Evolutionary conservation across 2,329 filamentous ascomycete species (phyloP).

Genomic region (Arthrocladium fulminans): DNA sequence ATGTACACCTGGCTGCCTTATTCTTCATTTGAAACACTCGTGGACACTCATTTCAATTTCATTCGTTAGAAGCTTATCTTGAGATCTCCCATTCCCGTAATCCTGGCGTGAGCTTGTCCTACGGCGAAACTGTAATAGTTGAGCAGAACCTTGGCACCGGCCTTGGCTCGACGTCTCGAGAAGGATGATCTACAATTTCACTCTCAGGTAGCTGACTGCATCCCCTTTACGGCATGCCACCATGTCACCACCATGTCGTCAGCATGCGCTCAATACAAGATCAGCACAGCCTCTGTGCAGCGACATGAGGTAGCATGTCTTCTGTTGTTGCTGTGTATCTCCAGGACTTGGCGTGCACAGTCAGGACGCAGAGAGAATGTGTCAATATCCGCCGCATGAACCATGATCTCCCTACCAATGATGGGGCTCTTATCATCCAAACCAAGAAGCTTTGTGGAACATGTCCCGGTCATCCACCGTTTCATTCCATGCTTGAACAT

Average conservation of each 20-base stretch:
- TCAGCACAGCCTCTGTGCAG: not conserved
- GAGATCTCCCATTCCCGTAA: not conserved
- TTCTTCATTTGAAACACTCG: not conserved
- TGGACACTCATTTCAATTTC: not conserved
- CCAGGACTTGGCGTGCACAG: not conserved
- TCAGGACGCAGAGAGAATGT: not conserved
- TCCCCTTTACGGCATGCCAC: not conserved
- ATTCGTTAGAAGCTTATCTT: conserved; percentile 7
- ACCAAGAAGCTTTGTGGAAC: conserved; percentile 4
- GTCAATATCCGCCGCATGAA: conserved; percentile 1
- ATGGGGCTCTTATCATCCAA: not conserved
- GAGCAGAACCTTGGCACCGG: not conserved
- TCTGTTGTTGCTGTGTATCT: not conserved
- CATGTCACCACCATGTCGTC: not conserved
- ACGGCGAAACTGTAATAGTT: not conserved
- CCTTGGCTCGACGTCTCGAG: not conserved
- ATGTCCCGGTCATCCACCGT: not conserved
- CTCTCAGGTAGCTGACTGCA: not conserved
- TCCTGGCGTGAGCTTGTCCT: not conserved
- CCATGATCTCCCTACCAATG: not conserved
- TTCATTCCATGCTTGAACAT: conserved; percentile 4
- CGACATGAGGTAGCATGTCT: not conserved
- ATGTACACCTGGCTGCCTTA: not conserved
- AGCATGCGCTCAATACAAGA: not conserved
- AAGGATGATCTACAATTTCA: not conserved